phyloP scores from a whole-genome alignment of 306 rosid species.

The Prunus campanulata region DNA sequence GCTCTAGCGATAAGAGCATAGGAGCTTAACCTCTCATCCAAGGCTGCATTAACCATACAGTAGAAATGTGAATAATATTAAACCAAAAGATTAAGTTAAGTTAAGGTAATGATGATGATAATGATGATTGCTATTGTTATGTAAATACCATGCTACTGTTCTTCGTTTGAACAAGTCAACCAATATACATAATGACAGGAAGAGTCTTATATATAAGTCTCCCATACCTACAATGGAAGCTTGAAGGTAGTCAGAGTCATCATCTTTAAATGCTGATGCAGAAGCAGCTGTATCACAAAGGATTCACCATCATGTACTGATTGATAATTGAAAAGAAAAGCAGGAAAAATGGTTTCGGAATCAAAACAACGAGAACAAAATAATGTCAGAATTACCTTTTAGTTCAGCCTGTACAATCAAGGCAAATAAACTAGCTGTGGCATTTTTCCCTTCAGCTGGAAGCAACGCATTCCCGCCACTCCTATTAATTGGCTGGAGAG shows the following conservation, averaged over 20 bases:
- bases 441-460: conserved; percentile 78
- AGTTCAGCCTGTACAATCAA: conserved; percentile 86
- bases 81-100: not conserved
- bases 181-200: conserved; percentile 13
- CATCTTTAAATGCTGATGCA: conserved; percentile 73
- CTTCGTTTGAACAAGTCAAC: not conserved
- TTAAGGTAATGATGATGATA: not conserved
- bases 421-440: conserved; percentile 72
- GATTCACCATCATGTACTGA: conserved; percentile 17
- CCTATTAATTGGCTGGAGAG: conserved; percentile 68
- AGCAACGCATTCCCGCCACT: conserved; percentile 48
- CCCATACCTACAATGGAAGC: conserved; percentile 79
- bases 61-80: conserved; percentile 16
- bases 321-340: conserved; percentile 18
- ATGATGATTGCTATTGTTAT: not conserved
- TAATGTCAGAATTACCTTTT: conserved; percentile 45
- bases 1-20: conserved; percentile 95
- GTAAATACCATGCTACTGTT: no score
- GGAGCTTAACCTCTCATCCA: conserved; percentile 93
- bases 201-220: conserved; percentile 5
- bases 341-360: conserved; percentile 3
- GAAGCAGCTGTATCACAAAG: conserved; percentile 61
- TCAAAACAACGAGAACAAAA: conserved; percentile 20
- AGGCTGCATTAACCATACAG: conserved; percentile 60
- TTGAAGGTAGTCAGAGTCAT: conserved; percentile 67